Conservation (phyloP, 345 rosid species). For the Linum trigynum region DNA sequence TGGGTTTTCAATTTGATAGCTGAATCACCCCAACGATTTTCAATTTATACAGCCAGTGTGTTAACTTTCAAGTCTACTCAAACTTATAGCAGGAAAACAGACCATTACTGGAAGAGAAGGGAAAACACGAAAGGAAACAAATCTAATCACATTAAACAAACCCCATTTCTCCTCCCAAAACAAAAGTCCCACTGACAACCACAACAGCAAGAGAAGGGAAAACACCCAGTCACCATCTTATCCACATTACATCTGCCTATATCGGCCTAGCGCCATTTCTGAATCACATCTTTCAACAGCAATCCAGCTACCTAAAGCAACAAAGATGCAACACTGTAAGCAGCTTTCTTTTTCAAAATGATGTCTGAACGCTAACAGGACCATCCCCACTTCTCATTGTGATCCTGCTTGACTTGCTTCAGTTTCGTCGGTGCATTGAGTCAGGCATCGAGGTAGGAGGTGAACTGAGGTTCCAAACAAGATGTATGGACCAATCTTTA, state of each 20-base stretch:
- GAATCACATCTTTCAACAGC: not conserved
- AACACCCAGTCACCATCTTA: too few species aligned
- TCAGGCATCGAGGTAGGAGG: not conserved
- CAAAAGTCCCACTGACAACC: too few species aligned
- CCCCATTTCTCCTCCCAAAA: too few species aligned
- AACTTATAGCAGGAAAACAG: too few species aligned
- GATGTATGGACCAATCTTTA: not conserved
- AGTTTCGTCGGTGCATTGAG: not conserved
- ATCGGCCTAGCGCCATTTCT: not conserved
- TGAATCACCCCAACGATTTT: too few species aligned
- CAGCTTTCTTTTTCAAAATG: not conserved
- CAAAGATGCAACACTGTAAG: not conserved
- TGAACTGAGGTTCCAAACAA: not conserved
- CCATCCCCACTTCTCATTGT: not conserved
- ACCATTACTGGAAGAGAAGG: too few species aligned
- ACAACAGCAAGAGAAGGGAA: too few species aligned
- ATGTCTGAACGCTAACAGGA: not conserved
- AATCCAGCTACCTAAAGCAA: not conserved
- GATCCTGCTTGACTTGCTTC: not conserved
- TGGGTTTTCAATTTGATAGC: too few species aligned
- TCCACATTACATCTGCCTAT: not conserved
- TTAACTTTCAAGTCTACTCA: too few species aligned
- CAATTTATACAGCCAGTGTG: too few species aligned
- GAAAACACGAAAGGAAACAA: too few species aligned
- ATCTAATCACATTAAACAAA: too few species aligned